A percentile compares a stretch with the other conserved stretches of the same genome.
Evolutionary conservation across 345 rosid species (phyloP).

Genomic region (Lumnitzera racemosa): DNA sequence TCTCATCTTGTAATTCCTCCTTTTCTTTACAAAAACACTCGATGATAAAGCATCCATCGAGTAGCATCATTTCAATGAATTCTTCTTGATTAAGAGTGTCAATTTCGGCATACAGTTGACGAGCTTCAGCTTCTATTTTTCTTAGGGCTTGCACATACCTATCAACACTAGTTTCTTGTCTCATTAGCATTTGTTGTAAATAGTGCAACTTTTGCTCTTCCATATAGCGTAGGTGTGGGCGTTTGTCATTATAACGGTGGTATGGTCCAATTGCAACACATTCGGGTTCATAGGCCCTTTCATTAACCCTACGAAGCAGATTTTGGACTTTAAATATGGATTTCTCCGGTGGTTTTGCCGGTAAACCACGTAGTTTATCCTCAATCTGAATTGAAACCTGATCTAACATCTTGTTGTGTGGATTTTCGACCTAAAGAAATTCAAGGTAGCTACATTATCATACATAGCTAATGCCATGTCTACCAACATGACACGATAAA

Average conservation of each 20-base stretch:
- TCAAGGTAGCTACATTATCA: no score
- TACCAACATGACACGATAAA: no score
- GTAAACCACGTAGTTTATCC: no score
- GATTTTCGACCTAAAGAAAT: no score
- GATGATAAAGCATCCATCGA: slow-evolving; percentile 22
- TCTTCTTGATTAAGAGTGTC: neutral
- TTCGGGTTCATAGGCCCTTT: slow-evolving; percentile 8
- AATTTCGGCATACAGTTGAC: slow-evolving; percentile 8
- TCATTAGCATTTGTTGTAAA: slow-evolving; percentile 1
- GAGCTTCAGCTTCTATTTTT: slow-evolving; percentile 17
- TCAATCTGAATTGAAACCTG: no score
- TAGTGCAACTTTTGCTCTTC: slow-evolving; percentile 8
- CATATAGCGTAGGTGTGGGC: slow-evolving; percentile 3
- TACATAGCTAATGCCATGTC: no score
- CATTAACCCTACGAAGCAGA: slow-evolving; percentile 3
- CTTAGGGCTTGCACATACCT: neutral
- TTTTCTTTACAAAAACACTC: slow-evolving; percentile 27
- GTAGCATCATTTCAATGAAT: slow-evolving; percentile 1
- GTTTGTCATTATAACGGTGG: neutral
- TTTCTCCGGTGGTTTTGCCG: no score
- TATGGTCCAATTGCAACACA: slow-evolving; percentile 11
- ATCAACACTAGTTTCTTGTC: neutral
- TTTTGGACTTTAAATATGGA: no score
- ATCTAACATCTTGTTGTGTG: no score
- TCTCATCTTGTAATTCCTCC: neutral